Conservation (phyloP, 305 asterid species). For the Fraxinus floribunda region DNA sequence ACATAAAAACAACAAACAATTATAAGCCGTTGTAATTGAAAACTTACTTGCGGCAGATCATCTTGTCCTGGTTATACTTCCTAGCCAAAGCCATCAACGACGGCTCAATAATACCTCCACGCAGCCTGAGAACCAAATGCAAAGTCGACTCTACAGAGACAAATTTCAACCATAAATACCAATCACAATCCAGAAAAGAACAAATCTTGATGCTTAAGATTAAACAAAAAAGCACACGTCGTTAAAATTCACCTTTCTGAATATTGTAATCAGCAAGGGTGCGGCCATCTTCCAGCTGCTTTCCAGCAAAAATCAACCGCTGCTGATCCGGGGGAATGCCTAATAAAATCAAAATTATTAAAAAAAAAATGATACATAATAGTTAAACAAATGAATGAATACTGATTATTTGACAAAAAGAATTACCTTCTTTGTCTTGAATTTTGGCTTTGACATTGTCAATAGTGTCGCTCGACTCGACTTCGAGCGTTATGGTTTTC, state of each 20-base stretch:
- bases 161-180: neutral
- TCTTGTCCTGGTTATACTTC: slow-evolving; percentile 61
- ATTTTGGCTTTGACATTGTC: slow-evolving; percentile 61
- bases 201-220: neutral
- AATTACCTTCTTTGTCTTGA: slow-evolving; percentile 55
- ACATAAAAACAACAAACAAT: neutral
- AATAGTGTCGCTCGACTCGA: slow-evolving; percentile 57
- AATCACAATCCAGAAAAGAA: neutral
- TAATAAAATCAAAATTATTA: neutral
- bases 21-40: neutral
- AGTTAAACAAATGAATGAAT: neutral
- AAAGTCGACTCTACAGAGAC: slow-evolving; percentile 47
- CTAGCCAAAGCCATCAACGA: slow-evolving; percentile 70
- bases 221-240: neutral
- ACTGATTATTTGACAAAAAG: neutral
- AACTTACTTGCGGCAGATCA: slow-evolving; percentile 67
- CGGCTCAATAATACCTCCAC: slow-evolving; percentile 70
- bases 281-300: slow-evolving; percentile 67
- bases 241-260: slow-evolving; percentile 46
- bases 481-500: slow-evolving; percentile 61
- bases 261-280: slow-evolving; percentile 68
- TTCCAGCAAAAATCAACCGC: slow-evolving; percentile 63
- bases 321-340: slow-evolving; percentile 76
- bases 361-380: neutral
- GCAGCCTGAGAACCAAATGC: slow-evolving; percentile 73